Evolutionary conservation across 2,329 filamentous ascomycete genomes (phyloP), one percentile per base, ranked within the genome.

Genomic region (Aspergillus sp.): DNA sequence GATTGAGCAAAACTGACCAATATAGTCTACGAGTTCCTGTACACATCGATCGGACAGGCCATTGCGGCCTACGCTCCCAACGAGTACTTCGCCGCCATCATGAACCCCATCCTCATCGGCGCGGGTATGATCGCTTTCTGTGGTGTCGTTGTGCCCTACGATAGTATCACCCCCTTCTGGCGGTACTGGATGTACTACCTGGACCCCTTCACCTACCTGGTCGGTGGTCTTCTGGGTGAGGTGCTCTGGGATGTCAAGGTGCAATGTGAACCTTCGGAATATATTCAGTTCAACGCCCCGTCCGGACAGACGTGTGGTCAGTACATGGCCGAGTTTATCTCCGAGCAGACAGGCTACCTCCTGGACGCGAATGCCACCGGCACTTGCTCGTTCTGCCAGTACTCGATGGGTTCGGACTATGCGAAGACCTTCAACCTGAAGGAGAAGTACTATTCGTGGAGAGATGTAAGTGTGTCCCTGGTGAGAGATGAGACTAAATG

Each of bases 21-120:
- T 48, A 6, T 43, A 79, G 74, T 80, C 57, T 81, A 80, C 49
- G 73, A 76, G 50, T 70, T 79, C 19, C 58, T 81, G 0, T 80
- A 80, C 55, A 80, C 78, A 0, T 78, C 75, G 0, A 73, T 79
- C 55, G 78, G 79, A 1, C 78, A 80, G 60, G 73, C 71, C 2
- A 78, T 88, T n/a, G 85, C 85, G 0, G 85, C 86, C 1, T 88
- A 87, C 61, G 83, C 85, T 0, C 86, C 86, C 0, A 87, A 86
- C 63, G 84, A 81, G 36, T 81, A 86, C 10, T 87, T 87, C 48
- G 86, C 86, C 0, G 78, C 84, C 0, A 78, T 88, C 4, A 80
- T 82, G 62, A 87, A 87, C 63, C 85, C 85, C 0, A 69, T 88
- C 0, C 55, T 87, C 10, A 75, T 88, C 58, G 80, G 82, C 5